Evolutionary conservation across 1,139 yeast species (phyloP).

Genomic region (Lodderomyces orthopsilosis): DNA sequence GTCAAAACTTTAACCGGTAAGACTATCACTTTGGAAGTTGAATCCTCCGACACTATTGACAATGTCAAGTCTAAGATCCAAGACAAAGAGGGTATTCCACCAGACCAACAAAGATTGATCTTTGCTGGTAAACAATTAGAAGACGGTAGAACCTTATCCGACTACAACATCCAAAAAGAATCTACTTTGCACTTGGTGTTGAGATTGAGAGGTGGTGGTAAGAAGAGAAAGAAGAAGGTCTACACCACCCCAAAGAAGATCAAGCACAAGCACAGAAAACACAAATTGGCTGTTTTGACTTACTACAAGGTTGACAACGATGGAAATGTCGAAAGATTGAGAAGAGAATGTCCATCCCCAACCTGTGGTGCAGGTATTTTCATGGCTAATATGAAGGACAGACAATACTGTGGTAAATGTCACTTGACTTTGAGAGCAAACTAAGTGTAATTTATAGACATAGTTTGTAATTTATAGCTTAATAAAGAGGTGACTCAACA

Average conservation of each 20-base stretch:
- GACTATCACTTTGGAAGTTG: constrained; percentile 99
- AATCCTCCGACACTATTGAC: constrained; percentile 98
- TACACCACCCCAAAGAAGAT: constrained; percentile 99
- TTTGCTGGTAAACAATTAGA: constrained; percentile 99
- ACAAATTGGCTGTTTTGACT: constrained; percentile 98
- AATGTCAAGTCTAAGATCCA: constrained; percentile 99
- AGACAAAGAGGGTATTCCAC: constrained; percentile 99
- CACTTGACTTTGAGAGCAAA: constrained; percentile 83
- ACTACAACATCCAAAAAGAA: constrained; percentile 99
- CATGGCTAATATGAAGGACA: constrained; percentile 99
- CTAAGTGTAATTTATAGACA: constrained; percentile 22
- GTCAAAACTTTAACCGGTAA: constrained; percentile 99
- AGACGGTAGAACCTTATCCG: constrained; percentile 98
- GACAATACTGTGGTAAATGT: constrained; percentile 99
- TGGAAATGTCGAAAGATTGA: constrained; percentile 97
- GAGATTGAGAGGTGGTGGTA: constrained; percentile 99
- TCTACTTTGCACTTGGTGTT: constrained; percentile 96
- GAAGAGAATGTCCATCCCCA: constrained; percentile 94
- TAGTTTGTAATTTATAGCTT: background rate
- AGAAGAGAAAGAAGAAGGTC: constrained; percentile 99
- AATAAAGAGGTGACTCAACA: background rate
- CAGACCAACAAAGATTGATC: constrained; percentile 99
- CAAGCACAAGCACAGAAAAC: constrained; percentile 99
- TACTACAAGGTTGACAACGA: constrained; percentile 99
- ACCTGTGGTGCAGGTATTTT: constrained; percentile 99